phyloP scores from a whole-genome alignment of 305 asterid species.

The Fraxinus baroniana region DNA sequence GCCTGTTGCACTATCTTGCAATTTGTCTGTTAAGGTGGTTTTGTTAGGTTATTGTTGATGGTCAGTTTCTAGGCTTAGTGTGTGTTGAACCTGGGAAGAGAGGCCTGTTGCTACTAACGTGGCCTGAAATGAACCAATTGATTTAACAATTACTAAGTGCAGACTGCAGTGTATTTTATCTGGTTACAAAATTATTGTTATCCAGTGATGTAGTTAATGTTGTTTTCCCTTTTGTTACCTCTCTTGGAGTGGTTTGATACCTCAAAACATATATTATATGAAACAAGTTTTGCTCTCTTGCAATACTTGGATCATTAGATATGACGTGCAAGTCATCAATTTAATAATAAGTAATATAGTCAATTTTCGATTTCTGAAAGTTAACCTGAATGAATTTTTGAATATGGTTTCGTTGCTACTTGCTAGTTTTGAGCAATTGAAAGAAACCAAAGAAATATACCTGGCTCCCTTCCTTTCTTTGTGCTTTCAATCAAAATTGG shows the following conservation, averaged over 20 bases:
- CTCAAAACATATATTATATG: neutral
- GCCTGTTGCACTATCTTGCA: neutral
- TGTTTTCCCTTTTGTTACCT: neutral
- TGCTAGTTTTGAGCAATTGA: neutral
- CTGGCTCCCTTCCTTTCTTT: neutral
- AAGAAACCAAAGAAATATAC: neutral
- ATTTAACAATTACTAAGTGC: neutral
- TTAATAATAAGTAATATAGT: neutral
- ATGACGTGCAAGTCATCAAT: neutral
- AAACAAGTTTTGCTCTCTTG: neutral
- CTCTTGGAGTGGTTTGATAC: neutral
- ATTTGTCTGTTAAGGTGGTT: neutral
- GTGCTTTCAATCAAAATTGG: neutral
- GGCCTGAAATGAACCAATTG: neutral
- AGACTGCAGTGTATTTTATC: neutral
- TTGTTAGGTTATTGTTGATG: neutral
- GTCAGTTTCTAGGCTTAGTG: neutral
- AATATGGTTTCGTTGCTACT: neutral
- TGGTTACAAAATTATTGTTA: neutral
- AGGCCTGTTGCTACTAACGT: neutral
- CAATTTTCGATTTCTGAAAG: neutral
- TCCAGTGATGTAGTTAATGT: neutral
- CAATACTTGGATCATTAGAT: neutral
- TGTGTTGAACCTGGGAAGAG: neutral
- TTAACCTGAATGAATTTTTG: neutral